phyloP scores from a whole-genome alignment of 345 rosid genomes.

The Arabidopsis suecica region DNA sequence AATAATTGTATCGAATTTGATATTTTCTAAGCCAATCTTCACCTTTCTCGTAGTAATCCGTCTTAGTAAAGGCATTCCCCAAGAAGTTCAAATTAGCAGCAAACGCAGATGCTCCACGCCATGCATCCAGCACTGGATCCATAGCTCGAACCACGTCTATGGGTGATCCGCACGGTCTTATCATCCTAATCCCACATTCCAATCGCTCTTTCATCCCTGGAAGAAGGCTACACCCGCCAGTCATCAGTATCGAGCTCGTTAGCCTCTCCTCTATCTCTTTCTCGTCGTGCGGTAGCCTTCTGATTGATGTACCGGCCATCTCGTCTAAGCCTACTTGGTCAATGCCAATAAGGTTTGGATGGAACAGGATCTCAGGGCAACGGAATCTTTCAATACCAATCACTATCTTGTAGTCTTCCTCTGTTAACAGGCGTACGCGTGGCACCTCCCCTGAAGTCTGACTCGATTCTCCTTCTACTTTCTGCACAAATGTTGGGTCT shows the following conservation, averaged over 20 bases:
- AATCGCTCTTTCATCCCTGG: constrained; percentile 74
- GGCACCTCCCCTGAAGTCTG: constrained; percentile 71
- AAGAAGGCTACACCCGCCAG: constrained; percentile 78
- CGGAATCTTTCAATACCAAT: constrained; percentile 86
- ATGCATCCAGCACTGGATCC: constrained; percentile 88
- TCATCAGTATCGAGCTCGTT: constrained; percentile 73
- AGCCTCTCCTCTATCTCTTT: constrained; percentile 61
- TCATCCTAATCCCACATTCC: constrained; percentile 81
- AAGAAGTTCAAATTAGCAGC: constrained; percentile 66
- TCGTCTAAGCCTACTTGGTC: constrained; percentile 89
- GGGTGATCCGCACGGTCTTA: constrained; percentile 77
- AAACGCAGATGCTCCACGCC: constrained; percentile 91
- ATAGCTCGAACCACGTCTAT: constrained; percentile 70
- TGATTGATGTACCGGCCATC: constrained; percentile 78
- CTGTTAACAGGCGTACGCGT: constrained; percentile 64
- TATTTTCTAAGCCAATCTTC: constrained; percentile 92
- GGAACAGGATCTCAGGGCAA: constrained; percentile 83
- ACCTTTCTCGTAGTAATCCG: constrained; percentile 84
- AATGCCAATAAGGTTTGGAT: constrained; percentile 82
- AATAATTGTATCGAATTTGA: constrained; percentile 57
- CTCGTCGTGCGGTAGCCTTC: constrained; percentile 60
- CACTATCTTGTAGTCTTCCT: constrained; percentile 85
- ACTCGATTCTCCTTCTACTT: constrained; percentile 53
- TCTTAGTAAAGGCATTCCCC: constrained; percentile 63
- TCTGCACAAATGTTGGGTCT: constrained; percentile 80